Conservation (phyloP, 495 filamentous ascomycete species). For the Penicillium verhagenii region DNA sequence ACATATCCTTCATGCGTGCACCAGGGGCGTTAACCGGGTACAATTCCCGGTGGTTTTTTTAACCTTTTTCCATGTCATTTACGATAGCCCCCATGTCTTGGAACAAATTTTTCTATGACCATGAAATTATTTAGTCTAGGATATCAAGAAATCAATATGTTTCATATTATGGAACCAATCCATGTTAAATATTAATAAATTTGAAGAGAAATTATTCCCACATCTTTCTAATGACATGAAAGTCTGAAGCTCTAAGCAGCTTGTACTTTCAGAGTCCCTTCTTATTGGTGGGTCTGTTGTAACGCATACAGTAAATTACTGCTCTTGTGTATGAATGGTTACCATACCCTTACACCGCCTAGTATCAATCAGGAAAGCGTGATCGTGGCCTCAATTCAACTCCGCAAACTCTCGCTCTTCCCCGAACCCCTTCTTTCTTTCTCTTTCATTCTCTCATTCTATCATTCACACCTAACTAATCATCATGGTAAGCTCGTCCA, state of each 20-base stretch:
- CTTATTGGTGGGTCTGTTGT: slow-evolving; percentile 20
- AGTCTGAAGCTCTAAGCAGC: neutral
- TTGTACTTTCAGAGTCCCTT: neutral
- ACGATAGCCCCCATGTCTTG: slow-evolving; percentile 24
- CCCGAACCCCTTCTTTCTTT: slow-evolving; percentile 9
- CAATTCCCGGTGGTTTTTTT: slow-evolving; percentile 20
- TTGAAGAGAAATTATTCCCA: neutral
- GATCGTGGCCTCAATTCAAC: slow-evolving; percentile 51
- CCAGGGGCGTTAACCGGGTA: slow-evolving; percentile 23
- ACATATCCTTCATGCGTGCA: slow-evolving; percentile 28
- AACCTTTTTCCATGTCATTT: slow-evolving; percentile 21
- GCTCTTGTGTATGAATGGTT: neutral
- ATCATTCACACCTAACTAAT: slow-evolving; percentile 13
- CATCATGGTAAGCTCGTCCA: slow-evolving; percentile 39
- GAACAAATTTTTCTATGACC: slow-evolving; percentile 17
- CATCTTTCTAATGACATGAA: neutral
- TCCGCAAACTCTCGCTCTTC: slow-evolving; percentile 33
- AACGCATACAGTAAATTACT: slow-evolving; percentile 14
- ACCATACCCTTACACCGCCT: slow-evolving; percentile 20
- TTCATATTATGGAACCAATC: neutral
- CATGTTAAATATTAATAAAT: neutral
- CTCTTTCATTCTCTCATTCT: slow-evolving; percentile 17
- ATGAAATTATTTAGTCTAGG: slow-evolving; percentile 5
- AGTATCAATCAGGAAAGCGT: slow-evolving; percentile 35
- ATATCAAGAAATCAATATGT: slow-evolving; percentile 17